Conservation (phyloP, 352 stramenopile species). For the Plasmopara viticola region DNA sequence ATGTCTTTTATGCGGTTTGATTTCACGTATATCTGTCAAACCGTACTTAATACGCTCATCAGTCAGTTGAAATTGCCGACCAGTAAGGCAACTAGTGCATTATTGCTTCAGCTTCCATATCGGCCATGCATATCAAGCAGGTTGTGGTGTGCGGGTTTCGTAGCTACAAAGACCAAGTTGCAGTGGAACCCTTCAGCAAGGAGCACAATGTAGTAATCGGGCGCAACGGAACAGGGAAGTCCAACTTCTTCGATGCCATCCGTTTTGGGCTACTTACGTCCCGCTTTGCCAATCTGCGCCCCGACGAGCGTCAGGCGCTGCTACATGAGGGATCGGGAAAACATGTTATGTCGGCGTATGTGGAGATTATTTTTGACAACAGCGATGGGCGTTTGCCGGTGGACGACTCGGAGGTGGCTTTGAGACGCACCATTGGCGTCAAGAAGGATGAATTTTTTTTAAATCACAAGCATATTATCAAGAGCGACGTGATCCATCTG, state of each 20-base stretch:
- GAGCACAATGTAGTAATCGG: conserved; percentile 98
- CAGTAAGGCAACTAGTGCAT: conserved; percentile 2
- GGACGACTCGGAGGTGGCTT: conserved; percentile 90
- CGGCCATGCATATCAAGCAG: conserved; percentile 96
- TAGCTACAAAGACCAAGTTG: conserved; percentile 89
- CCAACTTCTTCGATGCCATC: conserved; percentile 99
- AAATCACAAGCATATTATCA: conserved; percentile 97
- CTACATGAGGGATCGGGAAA: conserved; percentile 94
- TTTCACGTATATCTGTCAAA: neutral
- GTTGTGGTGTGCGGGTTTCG: conserved; percentile 93
- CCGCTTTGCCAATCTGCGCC: conserved; percentile 88
- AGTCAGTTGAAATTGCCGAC: neutral
- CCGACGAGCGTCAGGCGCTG: conserved; percentile 90
- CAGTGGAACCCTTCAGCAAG: conserved; percentile 89
- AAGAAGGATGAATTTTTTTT: conserved; percentile 99
- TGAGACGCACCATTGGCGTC: conserved; percentile 97
- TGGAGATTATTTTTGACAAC: conserved; percentile 99
- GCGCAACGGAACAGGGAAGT: conserved; percentile 95
- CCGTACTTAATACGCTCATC: neutral
- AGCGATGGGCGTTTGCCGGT: conserved; percentile 92
- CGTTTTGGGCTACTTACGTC: conserved; percentile 96
- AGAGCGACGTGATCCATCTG: conserved; percentile 97
- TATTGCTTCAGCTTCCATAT: conserved; percentile 1
- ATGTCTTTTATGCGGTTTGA: no score
- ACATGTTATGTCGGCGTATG: conserved; percentile 95